Evolutionary conservation across 1,284 basidiomycete genomes (phyloP).

Genomic region (Sanghuangporus weigelae): DNA sequence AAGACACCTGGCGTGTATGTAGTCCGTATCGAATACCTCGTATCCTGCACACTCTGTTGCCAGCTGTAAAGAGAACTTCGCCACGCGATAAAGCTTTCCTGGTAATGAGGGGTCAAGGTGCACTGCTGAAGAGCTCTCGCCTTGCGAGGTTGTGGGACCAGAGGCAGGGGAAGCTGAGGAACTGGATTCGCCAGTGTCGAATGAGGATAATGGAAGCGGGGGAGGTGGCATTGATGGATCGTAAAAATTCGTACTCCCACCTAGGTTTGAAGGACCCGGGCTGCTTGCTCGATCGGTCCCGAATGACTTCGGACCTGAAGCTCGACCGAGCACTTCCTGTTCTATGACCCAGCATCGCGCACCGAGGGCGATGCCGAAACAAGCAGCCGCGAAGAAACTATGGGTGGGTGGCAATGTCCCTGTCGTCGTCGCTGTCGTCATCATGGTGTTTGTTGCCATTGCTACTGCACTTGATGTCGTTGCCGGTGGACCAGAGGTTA

Average conservation of each 20-base stretch:
- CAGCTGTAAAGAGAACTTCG: constrained; percentile 8
- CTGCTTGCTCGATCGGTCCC: neutral
- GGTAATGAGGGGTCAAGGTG: neutral
- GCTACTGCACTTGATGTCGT: neutral
- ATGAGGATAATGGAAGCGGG: constrained; percentile 2
- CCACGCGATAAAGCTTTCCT: constrained; percentile 1
- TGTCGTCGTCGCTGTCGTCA: neutral
- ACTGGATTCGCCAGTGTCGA: neutral
- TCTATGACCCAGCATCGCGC: constrained; percentile 31
- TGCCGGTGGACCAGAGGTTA: neutral
- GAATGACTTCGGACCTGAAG: neutral
- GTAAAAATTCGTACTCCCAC: neutral
- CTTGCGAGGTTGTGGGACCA: neutral
- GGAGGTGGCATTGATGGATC: constrained; percentile 10
- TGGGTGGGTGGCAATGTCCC: constrained; percentile 34
- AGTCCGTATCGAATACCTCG: constrained; percentile 43
- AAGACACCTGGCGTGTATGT: constrained; percentile 45
- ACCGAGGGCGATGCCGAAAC: constrained; percentile 53
- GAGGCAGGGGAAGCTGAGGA: neutral
- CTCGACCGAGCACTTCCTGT: neutral
- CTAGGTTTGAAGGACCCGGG: neutral
- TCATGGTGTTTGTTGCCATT: neutral
- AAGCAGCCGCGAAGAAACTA: constrained; percentile 53
- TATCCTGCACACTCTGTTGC: constrained; percentile 6
- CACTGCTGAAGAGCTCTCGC: neutral